phyloP scores from a whole-genome alignment of 371 early-diverging fungal species.

The Haplosporangium sp. region DNA sequence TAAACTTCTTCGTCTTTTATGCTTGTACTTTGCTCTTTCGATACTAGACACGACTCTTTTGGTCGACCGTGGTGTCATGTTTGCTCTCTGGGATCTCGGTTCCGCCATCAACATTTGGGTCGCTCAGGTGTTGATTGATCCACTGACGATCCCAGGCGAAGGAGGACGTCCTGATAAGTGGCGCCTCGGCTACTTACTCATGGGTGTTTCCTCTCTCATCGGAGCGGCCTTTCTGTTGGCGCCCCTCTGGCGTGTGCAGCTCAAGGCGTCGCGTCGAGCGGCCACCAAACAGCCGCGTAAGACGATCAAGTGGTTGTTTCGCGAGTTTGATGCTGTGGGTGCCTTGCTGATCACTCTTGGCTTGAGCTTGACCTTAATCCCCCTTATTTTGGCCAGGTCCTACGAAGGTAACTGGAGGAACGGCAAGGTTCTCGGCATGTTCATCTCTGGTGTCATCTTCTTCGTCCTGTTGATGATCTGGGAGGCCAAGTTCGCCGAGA shows the following conservation, averaged over 20 bases:
- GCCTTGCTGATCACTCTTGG: conserved; percentile 56
- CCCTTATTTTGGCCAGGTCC: conserved; percentile 55
- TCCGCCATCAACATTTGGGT: conserved; percentile 32
- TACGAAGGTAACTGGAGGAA: conserved; percentile 59
- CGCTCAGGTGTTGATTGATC: conserved; percentile 33
- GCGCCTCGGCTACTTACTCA: conserved; percentile 56
- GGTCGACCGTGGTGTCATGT: conserved; percentile 44
- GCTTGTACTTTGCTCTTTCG: background rate
- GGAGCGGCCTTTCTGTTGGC: conserved; percentile 44
- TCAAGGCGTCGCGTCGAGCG: conserved; percentile 33
- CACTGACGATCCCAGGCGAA: conserved; percentile 34
- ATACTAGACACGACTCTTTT: conserved; percentile 36
- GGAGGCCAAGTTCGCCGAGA: conserved; percentile 57
- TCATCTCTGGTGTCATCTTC: conserved; percentile 46
- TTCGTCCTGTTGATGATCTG: conserved; percentile 54
- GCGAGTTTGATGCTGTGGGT: conserved; percentile 59
- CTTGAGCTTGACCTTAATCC: conserved; percentile 56
- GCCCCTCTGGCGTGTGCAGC: conserved; percentile 53
- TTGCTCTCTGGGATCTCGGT: conserved; percentile 43
- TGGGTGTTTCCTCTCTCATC: conserved; percentile 52
- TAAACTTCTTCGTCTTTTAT: background rate
- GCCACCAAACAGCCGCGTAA: background rate
- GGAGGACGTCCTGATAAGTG: conserved; percentile 27
- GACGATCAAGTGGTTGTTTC: conserved; percentile 41
- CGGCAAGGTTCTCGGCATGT: conserved; percentile 42